A percentile compares a stretch with the other conserved stretches of the same genome.
Evolutionary conservation across 2,329 filamentous ascomycete species (phyloP).

Genomic region (Cladorrhinum sp.): DNA sequence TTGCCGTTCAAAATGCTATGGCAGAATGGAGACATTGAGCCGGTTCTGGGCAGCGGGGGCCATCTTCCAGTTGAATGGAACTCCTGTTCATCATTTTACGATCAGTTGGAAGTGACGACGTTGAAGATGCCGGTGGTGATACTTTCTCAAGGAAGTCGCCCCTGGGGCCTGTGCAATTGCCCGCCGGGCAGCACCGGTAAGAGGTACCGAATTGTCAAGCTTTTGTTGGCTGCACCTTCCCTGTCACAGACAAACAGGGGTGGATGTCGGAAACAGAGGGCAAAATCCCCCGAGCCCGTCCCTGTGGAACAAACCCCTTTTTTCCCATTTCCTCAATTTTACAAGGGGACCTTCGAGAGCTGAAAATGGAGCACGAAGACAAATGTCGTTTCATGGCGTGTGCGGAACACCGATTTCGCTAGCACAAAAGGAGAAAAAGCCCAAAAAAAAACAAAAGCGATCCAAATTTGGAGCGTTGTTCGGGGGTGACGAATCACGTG

Average conservation of each 20-base stretch:
- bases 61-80: not conserved
- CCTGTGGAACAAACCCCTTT: not conserved
- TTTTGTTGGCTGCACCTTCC: not conserved
- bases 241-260: not conserved
- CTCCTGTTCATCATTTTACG: not conserved
- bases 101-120: not conserved
- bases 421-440: not conserved
- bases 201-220: not conserved
- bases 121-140: not conserved
- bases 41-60: not conserved
- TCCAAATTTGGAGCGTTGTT: not conserved
- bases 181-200: not conserved
- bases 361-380: not conserved
- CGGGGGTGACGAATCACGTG: not conserved
- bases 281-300: not conserved
- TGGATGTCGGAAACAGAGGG: too few species aligned
- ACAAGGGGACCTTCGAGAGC: not conserved
- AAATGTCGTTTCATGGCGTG: not conserved
- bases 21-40: not conserved
- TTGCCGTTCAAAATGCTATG: not conserved
- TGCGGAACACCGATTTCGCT: not conserved
- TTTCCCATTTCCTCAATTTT: not conserved
- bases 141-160: not conserved
- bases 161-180: not conserved
- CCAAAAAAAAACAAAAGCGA: not conserved